phyloP scores from a whole-genome alignment of 164 flowering plant genomes.

The Liriodendron chinense region DNA sequence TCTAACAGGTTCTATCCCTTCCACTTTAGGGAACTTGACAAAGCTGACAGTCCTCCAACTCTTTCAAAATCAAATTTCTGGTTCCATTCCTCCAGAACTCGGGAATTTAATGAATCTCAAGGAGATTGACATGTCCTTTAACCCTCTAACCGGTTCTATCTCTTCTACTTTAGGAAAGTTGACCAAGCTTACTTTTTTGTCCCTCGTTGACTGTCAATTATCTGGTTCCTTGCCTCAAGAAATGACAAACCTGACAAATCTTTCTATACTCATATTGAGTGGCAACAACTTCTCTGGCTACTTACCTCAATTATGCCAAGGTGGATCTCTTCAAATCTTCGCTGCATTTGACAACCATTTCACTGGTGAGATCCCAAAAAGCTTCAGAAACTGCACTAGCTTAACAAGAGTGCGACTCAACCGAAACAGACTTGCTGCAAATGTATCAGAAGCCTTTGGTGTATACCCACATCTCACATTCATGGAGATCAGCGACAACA shows the following conservation, averaged over 20 bases:
- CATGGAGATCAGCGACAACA: not conserved
- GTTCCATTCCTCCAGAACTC: not conserved
- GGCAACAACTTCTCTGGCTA: not conserved
- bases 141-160: not conserved
- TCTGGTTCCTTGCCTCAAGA: not conserved
- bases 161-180: not conserved
- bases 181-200: not conserved
- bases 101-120: not conserved
- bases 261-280: not conserved
- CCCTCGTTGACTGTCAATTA: not conserved
- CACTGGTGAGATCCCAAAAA: not conserved
- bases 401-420: not conserved
- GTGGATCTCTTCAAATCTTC: not conserved
- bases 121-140: not conserved
- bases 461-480: not conserved
- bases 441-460: not conserved
- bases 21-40: not conserved
- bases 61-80: not conserved
- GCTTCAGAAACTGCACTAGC: not conserved
- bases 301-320: not conserved
- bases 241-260: not conserved
- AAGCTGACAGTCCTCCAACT: not conserved
- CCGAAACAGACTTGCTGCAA: not conserved
- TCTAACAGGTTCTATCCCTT: not conserved
- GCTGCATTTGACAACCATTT: not conserved